phyloP scores from a whole-genome alignment of 495 filamentous ascomycete species.

The Tuber calosporum region DNA sequence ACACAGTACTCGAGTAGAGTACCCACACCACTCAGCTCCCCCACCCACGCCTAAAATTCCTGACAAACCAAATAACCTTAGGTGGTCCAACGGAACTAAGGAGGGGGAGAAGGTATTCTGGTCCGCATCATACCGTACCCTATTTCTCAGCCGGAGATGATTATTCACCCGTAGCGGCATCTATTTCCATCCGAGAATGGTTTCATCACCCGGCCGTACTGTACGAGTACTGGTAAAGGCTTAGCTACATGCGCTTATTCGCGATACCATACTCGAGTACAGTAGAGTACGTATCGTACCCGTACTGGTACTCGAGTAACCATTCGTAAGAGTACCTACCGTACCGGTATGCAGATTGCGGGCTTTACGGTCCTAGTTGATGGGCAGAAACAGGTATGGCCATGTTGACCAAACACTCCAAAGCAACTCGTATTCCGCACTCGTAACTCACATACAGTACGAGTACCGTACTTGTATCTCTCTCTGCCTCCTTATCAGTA shows the following conservation, averaged over 20 bases:
- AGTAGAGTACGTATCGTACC: no score
- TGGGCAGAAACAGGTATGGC: not conserved
- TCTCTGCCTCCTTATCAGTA: not conserved
- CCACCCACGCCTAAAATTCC: slow-evolving; percentile 2
- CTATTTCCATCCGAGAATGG: not conserved
- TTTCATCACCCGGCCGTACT: not conserved
- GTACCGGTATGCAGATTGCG: not conserved
- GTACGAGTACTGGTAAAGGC: no score
- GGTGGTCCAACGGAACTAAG: not conserved
- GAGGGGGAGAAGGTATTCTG: not conserved
- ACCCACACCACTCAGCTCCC: not conserved
- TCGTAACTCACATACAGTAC: not conserved
- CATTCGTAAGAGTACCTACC: not conserved
- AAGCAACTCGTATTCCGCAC: not conserved
- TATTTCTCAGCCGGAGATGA: not conserved
- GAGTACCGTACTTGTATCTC: not conserved
- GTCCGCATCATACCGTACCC: not conserved
- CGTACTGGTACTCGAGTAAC: no score
- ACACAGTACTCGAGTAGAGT: not conserved
- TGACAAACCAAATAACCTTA: slow-evolving; percentile 3
- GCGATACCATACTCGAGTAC: not conserved
- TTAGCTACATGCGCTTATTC: not conserved
- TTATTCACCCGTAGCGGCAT: not conserved
- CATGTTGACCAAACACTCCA: not conserved
- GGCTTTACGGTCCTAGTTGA: not conserved